Base-by-base conservation (phyloP, 441 rosid species). In the Adansonia grandidieri region DNA sequence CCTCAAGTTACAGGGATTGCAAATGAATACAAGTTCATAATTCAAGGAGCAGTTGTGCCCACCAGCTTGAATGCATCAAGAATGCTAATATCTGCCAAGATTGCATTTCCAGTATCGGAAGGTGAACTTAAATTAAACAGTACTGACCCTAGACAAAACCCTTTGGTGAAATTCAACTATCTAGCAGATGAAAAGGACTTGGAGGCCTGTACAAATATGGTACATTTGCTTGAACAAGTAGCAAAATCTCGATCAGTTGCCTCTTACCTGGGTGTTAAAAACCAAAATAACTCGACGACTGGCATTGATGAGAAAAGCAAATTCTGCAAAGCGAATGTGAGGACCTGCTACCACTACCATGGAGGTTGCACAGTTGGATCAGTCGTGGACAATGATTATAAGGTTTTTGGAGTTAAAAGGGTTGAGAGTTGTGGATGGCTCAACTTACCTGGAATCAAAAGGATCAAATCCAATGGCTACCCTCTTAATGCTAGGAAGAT, bases 401-500 rank as follows among this genome's bases (percentile, higher is more conserved):
- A 76, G 66, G 96, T 91, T 9, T 68, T 80, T 44, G 91, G 91
- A 7, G 80, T 86, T 0, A 78, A 85, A 85, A 65, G 83, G 93
- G 0, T 67, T 89, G 80, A 87, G 92, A 81, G 93, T 90, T 0
- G 73, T 89, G 3, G 95, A 94, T 72, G 90, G 93, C 9, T 90
- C 97, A 56, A 94, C 94, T 9, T 85, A 89, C 65, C 73, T 74
- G 50, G 93, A 87, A 80, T 89, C 97, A 32, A 96, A 96, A 0
- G 97, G 96, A 48, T 88, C 93, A 44, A 91, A 90, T 62, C 95
- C 96, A n/a, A 91, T 88, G 96, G 96, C 95, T 0, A 91, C 96
- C 0, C 82, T 89, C 9, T 58, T 91, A 75, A 92, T 91, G 96
- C 85, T 91, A 19, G 98, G 95, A 37, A 84, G 95, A 65, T 91